phyloP scores from a whole-genome alignment of 148 eudicot species.

The Amaranthus cruentus region DNA sequence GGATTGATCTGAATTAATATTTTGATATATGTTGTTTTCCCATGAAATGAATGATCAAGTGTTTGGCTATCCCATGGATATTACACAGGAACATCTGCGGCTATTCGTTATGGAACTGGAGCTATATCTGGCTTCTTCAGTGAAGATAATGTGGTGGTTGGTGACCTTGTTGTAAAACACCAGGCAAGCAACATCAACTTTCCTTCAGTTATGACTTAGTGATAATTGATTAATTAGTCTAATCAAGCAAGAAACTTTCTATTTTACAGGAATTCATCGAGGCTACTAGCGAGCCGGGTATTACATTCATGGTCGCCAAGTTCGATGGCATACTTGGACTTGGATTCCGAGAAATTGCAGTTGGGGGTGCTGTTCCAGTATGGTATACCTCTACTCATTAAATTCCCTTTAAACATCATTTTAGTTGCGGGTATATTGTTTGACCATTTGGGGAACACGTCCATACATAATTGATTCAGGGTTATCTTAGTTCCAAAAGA shows the following conservation, averaged over 20 bases:
- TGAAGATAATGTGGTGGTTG: slow-evolving; percentile 55
- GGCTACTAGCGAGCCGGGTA: slow-evolving; percentile 82
- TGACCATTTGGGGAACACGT: neutral
- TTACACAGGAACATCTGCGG: slow-evolving; percentile 54
- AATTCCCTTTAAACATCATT: neutral
- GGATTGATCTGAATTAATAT: no score
- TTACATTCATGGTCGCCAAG: slow-evolving; percentile 77
- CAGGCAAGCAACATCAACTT: slow-evolving; percentile 40
- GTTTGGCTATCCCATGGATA: neutral
- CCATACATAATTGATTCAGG: neutral
- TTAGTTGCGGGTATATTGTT: neutral
- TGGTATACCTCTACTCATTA: slow-evolving; percentile 45
- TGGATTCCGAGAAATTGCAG: slow-evolving; percentile 84
- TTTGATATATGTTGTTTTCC: no score
- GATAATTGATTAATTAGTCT: neutral
- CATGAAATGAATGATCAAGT: no score
- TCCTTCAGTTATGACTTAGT: neutral
- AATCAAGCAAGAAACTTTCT: neutral
- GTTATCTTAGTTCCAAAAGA: neutral
- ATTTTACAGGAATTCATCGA: slow-evolving; percentile 70
- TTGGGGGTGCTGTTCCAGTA: slow-evolving; percentile 80
- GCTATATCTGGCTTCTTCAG: slow-evolving; percentile 76
- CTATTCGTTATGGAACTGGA: slow-evolving; percentile 70
- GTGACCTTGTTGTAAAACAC: slow-evolving; percentile 56
- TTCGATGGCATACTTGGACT: slow-evolving; percentile 97